Percentiles rank a stretch among this genome's conserved stretches.
Conservation (phyloP, 2,329 filamentous ascomycete genomes). For the Lachnellula cervina region DNA sequence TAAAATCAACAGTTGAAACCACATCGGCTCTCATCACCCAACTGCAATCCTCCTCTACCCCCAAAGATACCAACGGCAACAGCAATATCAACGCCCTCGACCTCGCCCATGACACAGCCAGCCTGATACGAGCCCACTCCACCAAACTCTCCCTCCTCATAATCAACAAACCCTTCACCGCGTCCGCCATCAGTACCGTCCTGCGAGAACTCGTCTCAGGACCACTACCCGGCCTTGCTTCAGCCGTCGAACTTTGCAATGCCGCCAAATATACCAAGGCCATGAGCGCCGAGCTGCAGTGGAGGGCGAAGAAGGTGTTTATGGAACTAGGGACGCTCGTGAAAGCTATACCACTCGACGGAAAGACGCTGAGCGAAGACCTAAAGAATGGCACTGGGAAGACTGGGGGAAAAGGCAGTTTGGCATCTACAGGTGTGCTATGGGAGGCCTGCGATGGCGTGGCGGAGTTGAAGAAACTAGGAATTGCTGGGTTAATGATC, state of each 20-base stretch:
- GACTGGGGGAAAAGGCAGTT: constrained; percentile 44
- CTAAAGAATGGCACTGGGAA: constrained; percentile 41
- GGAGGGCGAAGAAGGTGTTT: constrained; percentile 55
- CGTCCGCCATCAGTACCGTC: constrained; percentile 66
- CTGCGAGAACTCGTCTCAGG: constrained; percentile 67
- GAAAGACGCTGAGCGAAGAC: constrained; percentile 45
- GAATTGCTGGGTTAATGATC: constrained; percentile 65
- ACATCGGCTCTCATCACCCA: constrained; percentile 21
- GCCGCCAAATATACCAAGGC: constrained; percentile 56
- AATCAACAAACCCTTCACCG: constrained; percentile 81
- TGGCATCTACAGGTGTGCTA: constrained; percentile 67
- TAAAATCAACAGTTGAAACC: constrained; percentile 24
- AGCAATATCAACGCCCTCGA: constrained; percentile 51
- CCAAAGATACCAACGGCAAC: constrained; percentile 3
- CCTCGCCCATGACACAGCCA: constrained; percentile 66
- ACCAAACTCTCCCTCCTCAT: constrained; percentile 85
- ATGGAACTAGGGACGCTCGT: constrained; percentile 59
- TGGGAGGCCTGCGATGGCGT: constrained; percentile 82
- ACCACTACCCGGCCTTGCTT: constrained; percentile 70
- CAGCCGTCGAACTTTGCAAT: constrained; percentile 62
- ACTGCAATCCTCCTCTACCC: constrained; percentile 18
- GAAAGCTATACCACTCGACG: constrained; percentile 53
- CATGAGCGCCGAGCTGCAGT: constrained; percentile 59
- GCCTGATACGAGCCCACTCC: constrained; percentile 72
- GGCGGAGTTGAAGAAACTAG: constrained; percentile 56